A percentile compares a stretch with the other conserved stretches of the same genome.
phyloP scores from a whole-genome alignment of 2,329 filamentous ascomycete species.

The Fusarium subtropicale region DNA sequence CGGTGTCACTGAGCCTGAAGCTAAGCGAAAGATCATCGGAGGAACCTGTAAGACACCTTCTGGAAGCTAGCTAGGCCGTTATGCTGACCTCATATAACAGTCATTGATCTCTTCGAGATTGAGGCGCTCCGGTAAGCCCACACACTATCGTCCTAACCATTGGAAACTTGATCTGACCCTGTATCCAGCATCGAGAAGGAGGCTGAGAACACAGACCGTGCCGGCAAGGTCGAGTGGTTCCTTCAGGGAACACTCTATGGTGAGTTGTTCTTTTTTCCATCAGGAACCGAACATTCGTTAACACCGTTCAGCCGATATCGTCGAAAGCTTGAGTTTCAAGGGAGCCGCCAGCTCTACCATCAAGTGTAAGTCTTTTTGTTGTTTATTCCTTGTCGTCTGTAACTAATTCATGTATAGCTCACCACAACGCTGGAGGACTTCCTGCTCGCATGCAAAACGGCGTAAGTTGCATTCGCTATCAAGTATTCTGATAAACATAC shows the following conservation, averaged over 20 bases:
- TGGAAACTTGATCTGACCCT: slow-evolving; percentile 13
- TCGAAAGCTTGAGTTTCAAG: slow-evolving; percentile 54
- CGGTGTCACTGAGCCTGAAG: slow-evolving; percentile 83
- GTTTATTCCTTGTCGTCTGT: neutral
- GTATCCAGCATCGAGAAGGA: slow-evolving; percentile 71
- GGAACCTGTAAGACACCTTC: slow-evolving; percentile 59
- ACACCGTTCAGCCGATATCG: slow-evolving; percentile 47
- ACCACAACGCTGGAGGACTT: slow-evolving; percentile 43
- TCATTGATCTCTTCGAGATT: slow-evolving; percentile 27
- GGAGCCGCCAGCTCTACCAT: slow-evolving; percentile 54
- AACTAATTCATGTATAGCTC: slow-evolving; percentile 5
- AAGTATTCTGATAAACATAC: neutral
- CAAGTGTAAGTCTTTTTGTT: slow-evolving; percentile 51
- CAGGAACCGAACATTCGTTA: neutral
- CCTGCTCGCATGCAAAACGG: slow-evolving; percentile 43
- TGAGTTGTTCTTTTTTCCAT: slow-evolving; percentile 2
- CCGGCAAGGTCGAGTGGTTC: slow-evolving; percentile 79
- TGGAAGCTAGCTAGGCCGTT: neutral
- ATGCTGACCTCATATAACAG: slow-evolving; percentile 1
- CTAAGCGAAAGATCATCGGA: slow-evolving; percentile 92
- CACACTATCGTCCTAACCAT: neutral
- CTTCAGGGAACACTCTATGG: slow-evolving; percentile 86
- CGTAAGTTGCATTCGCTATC: slow-evolving; percentile 6
- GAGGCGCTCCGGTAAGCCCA: slow-evolving; percentile 32
- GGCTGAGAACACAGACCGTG: slow-evolving; percentile 67